phyloP scores from a whole-genome alignment of 352 stramenopile species.

The Blastocystis sp. region DNA sequence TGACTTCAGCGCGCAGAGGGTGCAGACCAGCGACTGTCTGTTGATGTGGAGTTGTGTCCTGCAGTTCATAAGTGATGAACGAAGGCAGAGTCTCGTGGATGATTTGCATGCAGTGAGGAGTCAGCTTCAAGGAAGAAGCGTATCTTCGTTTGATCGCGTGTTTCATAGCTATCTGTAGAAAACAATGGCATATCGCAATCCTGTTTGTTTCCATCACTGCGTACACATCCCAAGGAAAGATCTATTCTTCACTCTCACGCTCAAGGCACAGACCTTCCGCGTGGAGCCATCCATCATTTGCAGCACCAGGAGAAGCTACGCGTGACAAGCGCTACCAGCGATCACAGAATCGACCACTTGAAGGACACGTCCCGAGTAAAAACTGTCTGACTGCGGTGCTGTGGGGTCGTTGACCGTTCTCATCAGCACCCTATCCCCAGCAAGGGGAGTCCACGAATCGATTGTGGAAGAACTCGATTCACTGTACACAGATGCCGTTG shows the following conservation, averaged over 20 bases:
- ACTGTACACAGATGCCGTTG: not conserved
- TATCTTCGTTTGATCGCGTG: not conserved
- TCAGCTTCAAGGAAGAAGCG: not conserved
- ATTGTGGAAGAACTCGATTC: constrained; percentile 32
- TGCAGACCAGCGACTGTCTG: not conserved
- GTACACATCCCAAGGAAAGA: constrained; percentile 59
- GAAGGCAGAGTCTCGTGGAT: not conserved
- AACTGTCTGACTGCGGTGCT: no score
- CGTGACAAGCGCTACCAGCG: not conserved
- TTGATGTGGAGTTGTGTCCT: constrained; percentile 23
- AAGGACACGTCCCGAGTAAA: no score
- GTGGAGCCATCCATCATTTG: not conserved
- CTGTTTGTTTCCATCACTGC: not conserved
- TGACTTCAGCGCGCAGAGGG: not conserved
- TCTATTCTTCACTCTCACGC: constrained; percentile 3
- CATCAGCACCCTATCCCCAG: constrained; percentile 21
- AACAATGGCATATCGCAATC: constrained; percentile 7
- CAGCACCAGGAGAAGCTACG: not conserved
- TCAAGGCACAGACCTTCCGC: no score
- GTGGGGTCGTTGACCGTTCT: no score
- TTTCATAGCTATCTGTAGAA: constrained; percentile 10
- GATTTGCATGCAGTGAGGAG: not conserved
- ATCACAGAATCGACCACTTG: not conserved
- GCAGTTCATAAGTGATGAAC: not conserved
- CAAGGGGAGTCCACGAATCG: constrained; percentile 14